Conservation (phyloP, 83 land plant genomes). For the Picea abies region DNA sequence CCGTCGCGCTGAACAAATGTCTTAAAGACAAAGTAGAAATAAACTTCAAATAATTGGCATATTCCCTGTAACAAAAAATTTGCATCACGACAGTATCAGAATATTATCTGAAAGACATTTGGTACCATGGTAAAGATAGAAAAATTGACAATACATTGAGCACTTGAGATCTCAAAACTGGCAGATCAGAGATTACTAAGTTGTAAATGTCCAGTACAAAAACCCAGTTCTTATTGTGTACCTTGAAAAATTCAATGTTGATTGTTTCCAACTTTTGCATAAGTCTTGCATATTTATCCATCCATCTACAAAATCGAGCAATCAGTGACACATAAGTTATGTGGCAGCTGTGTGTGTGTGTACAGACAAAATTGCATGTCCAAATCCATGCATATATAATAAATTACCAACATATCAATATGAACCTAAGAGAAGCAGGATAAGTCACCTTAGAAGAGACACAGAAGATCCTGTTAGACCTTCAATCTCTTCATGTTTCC, state of each 20-base stretch:
- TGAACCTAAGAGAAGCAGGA: neutral
- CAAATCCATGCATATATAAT: neutral
- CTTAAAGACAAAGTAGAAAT: slow-evolving; percentile 75
- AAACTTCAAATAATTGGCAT: slow-evolving; percentile 87
- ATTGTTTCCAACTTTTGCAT: slow-evolving; percentile 94
- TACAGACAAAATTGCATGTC: neutral
- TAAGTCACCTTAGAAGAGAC: slow-evolving; percentile 52
- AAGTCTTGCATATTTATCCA: slow-evolving; percentile 98
- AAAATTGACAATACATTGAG: slow-evolving; percentile 7
- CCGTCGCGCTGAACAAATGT: slow-evolving; percentile 82
- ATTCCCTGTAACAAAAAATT: slow-evolving; percentile 69
- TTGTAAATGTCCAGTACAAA: neutral
- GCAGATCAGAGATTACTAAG: neutral
- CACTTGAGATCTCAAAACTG: neutral
- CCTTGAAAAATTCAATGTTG: slow-evolving; percentile 90
- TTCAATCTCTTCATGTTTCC: slow-evolving; percentile 50
- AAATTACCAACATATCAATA: neutral
- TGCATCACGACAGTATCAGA: neutral
- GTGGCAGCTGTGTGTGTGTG: neutral
- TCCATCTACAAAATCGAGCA: slow-evolving; percentile 50
- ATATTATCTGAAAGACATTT: neutral
- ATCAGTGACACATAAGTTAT: neutral
- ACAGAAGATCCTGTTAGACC: slow-evolving; percentile 80
- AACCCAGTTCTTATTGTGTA: slow-evolving; percentile 14
- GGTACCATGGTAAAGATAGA: neutral